Evolutionary conservation across 768 basidiomycete species (phyloP), one percentile per base, ranked within the genome.

Genomic region (Trametes cubensis): DNA sequence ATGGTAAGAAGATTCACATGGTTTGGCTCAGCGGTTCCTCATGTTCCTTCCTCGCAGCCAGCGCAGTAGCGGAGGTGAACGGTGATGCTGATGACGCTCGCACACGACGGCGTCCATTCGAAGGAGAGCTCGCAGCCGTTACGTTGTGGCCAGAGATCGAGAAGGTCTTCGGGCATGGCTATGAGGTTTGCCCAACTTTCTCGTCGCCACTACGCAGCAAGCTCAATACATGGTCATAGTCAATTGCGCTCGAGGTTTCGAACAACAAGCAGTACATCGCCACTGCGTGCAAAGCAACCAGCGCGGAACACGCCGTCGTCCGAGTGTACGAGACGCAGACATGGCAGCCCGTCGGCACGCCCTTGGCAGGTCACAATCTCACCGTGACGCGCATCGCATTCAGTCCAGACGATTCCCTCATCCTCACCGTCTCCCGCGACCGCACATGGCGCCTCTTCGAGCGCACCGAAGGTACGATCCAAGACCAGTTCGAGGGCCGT

Each of bases 61-160:
- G 56, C 25, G 64, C 59, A 1, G 56, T 58, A 0, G 55, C 60
- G 20, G 60, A 61, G n/a, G 48, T 64, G 13, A 47, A 53, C 23
- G 46, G 57, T 15, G 50, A 48, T 17, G 60, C 25, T 40, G 65
- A 68, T 47, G 45, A 64, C 66, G 21, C 63, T 28, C 59, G 71
- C 51, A 58, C 52, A 55, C 54, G 67, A 65, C 62, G 62, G 47
- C 72, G 81, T 53, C 89, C 97, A 0, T 92, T 94, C 59, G 97
- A 98, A 71, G 93, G 92, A 13, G 95, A 98, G 73, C 81, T 98
- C 0, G 88, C 93, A 0, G 83, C 86, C 0, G 83, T 84, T 17
- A 98, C 96, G 0, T 80, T 98, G 0, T 99, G 97, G 97, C 97
- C 96, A 0, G 97, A 99, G 76, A 79, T 86, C 1, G 97, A 98